These are phyloP conservation scores for Calamus simplicifolius DNA, from an alignment of 176 grass and related monocot genomes.

Conservation along the genomic window DNA sequence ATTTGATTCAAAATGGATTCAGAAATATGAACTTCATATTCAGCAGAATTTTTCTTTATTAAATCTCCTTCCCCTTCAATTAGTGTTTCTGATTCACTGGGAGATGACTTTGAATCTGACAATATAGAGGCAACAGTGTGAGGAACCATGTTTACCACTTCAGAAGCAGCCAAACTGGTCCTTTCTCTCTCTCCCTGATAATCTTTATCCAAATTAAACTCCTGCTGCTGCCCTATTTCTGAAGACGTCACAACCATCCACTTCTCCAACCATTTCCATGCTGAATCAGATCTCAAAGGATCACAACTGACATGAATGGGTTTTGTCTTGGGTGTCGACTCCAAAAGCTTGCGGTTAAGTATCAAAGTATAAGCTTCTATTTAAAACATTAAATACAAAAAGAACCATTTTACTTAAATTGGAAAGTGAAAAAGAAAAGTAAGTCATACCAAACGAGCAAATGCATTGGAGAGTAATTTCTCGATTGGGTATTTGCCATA, in stretches of 20 bases:
- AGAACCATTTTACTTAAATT: too few relatives aligned
- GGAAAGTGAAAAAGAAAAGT: too few relatives aligned
- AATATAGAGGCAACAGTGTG: too few relatives aligned
- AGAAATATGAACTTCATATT: too few relatives aligned
- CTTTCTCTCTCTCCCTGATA: neutral
- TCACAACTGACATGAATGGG: neutral
- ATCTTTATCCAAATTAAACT: neutral
- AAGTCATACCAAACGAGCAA: too few relatives aligned
- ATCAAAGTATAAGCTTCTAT: neutral
- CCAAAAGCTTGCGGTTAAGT: neutral
- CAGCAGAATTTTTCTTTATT: too few relatives aligned
- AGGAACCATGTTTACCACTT: neutral
- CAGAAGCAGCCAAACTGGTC: neutral
- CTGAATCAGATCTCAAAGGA: neutral
- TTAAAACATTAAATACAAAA: neutral
- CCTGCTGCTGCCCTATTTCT: neutral
- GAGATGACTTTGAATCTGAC: too few relatives aligned
- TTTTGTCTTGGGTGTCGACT: neutral
- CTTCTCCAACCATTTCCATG: conserved; percentile 2
- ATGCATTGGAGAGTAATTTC: too few relatives aligned
- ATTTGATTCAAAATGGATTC: too few relatives aligned
- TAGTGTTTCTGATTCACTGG: too few relatives aligned
- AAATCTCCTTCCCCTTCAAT: too few relatives aligned
- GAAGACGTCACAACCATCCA: neutral
- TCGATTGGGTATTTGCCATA: too few relatives aligned